phyloP scores from a whole-genome alignment of 2,329 filamentous ascomycete genomes.

The Phialemoniopsis sp. region DNA sequence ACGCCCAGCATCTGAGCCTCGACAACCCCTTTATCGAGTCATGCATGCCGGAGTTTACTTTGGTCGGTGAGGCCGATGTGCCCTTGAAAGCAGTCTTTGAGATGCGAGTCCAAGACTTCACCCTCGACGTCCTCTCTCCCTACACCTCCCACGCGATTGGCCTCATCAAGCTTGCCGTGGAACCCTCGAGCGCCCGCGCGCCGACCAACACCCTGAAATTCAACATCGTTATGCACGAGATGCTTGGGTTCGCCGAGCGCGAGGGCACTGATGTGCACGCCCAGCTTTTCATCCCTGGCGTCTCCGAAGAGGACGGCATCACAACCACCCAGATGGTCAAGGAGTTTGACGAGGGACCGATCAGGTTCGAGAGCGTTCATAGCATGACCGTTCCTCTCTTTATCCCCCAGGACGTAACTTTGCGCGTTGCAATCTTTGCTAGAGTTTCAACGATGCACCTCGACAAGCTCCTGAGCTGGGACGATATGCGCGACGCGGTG shows the following conservation, averaged over 20 bases:
- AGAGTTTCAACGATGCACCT: constrained; percentile 90
- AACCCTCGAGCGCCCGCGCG: constrained; percentile 89
- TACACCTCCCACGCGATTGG: constrained; percentile 90
- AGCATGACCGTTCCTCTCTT: constrained; percentile 91
- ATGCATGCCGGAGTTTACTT: constrained; percentile 87
- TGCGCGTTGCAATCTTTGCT: constrained; percentile 89
- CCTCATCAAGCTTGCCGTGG: constrained; percentile 84
- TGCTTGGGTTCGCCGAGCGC: constrained; percentile 89
- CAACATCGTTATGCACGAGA: constrained; percentile 96
- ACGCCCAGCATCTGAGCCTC: constrained; percentile 85
- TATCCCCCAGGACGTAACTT: constrained; percentile 66
- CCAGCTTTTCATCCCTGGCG: constrained; percentile 90
- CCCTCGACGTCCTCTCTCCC: constrained; percentile 83
- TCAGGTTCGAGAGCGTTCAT: constrained; percentile 96
- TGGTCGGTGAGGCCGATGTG: constrained; percentile 90
- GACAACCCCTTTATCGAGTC: constrained; percentile 91
- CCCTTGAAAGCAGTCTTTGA: constrained; percentile 92
- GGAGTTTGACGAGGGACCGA: constrained; percentile 87
- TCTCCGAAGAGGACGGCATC: constrained; percentile 84
- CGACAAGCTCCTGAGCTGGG: constrained; percentile 96
- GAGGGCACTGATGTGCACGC: constrained; percentile 96
- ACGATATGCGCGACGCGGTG: constrained; percentile 87
- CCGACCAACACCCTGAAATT: constrained; percentile 93
- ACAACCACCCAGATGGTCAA: constrained; percentile 94
- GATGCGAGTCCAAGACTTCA: constrained; percentile 89